Base-by-base conservation (phyloP, 176 grass and related monocot genomes). In the Rhynchospora breviuscula region DNA sequence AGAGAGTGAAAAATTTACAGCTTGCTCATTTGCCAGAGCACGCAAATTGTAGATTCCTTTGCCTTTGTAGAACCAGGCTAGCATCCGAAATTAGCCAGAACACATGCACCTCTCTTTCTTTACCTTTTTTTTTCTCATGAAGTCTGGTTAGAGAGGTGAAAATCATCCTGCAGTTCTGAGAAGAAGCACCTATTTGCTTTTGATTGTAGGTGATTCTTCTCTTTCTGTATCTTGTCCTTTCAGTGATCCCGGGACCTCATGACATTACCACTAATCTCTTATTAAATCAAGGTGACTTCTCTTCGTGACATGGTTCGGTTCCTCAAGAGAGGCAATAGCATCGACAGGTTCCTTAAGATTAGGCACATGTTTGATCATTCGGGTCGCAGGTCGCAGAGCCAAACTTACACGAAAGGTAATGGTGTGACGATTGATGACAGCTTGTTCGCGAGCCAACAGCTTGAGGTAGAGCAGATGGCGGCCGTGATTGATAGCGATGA, bases 241-340 rank as follows among this genome's bases (percentile, higher is more conserved):
- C 79, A 18, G 18, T 23, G 13, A 64, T 82, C 29, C 15, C 49
- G 17, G 59, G 21, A 6, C 5, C 80, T 31, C 4, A 78, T 78
- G 73, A 78, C 51, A 57, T n/a, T 18, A 57, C 7, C 1, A 3
- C 73, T 33, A 1, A 7, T 57, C 49, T 57, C 51, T 57, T 57
- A 66, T 68, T 66, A 51, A 18, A 14, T 46, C 58, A 82, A 82
- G 51, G 61, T 82, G 80, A 82, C 67, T 63, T 17, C 44, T 26
- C 2, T 82, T 68, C 71, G 45, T 86, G 84, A 79, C 21, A 86
- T 86, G 84, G 84, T 86, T 71, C 84, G 84, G 45, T 81, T 86
- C 59, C 76, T 86, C 47, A 80, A 80, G 61, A 67, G 84, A 80
- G 84, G 84, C 10, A 58, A 80, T 48, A 86, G 76, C 40, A 62